Evolutionary conservation across 2,329 filamentous ascomycete genomes (phyloP), one percentile per base, ranked within the genome.

Genomic region (Ophiocordyceps robertsii): DNA sequence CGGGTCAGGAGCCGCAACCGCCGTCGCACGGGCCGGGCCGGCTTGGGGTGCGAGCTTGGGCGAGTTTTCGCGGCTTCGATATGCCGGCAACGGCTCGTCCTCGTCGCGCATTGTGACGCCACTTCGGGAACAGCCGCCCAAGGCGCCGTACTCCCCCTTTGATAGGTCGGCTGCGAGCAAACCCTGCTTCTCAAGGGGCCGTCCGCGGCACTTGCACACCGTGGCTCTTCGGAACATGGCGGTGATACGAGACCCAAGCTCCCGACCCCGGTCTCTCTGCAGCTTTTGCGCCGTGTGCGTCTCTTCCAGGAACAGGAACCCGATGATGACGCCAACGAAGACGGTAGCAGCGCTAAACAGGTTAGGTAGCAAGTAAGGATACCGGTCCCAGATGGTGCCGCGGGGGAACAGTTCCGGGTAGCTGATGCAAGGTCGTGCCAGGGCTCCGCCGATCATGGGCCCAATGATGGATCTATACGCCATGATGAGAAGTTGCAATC

Each of bases 331-430:
- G 16, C 88, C 86, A 47, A 84, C 68, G 33, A 82, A 64, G 10
- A 94, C 82, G 14, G 92, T 77, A n/a, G 69, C 67, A 29, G 87
- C 82, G 61, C 88, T 94, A 51, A 95, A 83, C n/a, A 95, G 64
- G 61, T 95, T 95, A 31, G 89, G 88, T 40, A 95, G 73, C 33
- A 96, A 75, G 61, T 95, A 98, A 0, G 92, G 92, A 59, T 82
- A 96, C 33, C 66, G 69, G 43, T 90, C 87, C 71, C 92, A 94
- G 45, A 96, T 75, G 13, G 82, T 83, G 46, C 79, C 84, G 16
- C 70, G 68, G 11, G 70, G 59, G 57, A 95, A 96, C 30, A 86
- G 52, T 42, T 64, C 65, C 12, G 90, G 88, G 57, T 92, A 92
- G 59, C 77, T 88, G 48, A 80, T 72, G 55, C 87, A 92, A 17